A percentile compares a stretch with the other conserved stretches of the same genome.
Evolutionary conservation across 2,329 filamentous ascomycete species (phyloP).

Genomic region (Penicillium rolfsii): DNA sequence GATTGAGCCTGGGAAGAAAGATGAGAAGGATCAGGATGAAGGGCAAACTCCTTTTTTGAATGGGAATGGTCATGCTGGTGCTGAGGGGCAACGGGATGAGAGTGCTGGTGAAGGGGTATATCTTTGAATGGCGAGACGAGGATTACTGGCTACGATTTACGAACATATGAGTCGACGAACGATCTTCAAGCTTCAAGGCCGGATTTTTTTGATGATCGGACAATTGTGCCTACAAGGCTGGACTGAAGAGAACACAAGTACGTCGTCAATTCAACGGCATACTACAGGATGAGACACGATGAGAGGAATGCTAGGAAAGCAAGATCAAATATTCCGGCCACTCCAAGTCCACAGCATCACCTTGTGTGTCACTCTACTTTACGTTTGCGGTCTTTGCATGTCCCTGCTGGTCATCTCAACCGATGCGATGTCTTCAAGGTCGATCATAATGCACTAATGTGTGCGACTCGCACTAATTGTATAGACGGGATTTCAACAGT

Average conservation of each 20-base stretch:
- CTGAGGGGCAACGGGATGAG: conserved; percentile 5
- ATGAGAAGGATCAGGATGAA: conserved; percentile 28
- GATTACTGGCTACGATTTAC: conserved; percentile 1
- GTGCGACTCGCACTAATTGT: too few relatives aligned
- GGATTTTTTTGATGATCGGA: background rate
- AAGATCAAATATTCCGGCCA: too few relatives aligned
- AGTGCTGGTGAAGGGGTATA: conserved; percentile 35
- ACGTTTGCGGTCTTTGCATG: background rate
- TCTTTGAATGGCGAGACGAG: conserved; percentile 29
- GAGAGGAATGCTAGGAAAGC: too few relatives aligned
- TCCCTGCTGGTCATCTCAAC: background rate
- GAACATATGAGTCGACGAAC: background rate
- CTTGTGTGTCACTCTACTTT: background rate
- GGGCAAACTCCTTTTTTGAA: conserved; percentile 23
- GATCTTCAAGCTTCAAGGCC: background rate
- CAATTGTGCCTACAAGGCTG: background rate
- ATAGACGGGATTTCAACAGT: too few relatives aligned
- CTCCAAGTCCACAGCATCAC: too few relatives aligned
- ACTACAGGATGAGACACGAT: background rate
- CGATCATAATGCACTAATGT: background rate
- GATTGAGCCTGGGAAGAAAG: conserved; percentile 42
- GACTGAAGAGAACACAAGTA: background rate
- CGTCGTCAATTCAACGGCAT: background rate
- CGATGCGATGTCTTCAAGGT: background rate
- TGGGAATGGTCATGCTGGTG: background rate